phyloP scores from a whole-genome alignment of 768 basidiomycete species.

The Gautieria morchelliformis region DNA sequence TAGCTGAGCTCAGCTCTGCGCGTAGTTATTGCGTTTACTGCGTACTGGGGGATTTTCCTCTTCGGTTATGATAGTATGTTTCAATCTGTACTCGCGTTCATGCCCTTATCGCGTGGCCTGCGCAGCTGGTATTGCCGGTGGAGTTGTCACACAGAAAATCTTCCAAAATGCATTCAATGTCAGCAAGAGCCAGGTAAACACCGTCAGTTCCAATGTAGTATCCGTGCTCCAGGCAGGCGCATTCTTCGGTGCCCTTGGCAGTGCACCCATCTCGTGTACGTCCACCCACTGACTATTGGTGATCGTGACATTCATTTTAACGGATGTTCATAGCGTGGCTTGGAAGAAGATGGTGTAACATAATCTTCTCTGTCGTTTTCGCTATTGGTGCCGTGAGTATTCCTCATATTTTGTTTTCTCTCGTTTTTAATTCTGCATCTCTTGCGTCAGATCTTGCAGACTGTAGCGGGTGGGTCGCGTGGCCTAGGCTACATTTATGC shows the following conservation, averaged over 20 bases:
- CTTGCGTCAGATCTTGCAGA: constrained; percentile 51
- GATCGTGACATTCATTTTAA: too few relatives aligned
- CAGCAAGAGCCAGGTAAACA: constrained; percentile 17
- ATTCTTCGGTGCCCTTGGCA: constrained; percentile 77
- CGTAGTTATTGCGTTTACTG: constrained; percentile 62
- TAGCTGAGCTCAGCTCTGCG: background rate
- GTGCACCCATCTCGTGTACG: constrained; percentile 60
- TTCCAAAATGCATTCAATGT: constrained; percentile 60
- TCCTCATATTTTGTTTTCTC: background rate
- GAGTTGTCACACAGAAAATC: constrained; percentile 53
- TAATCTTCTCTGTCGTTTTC: constrained; percentile 56
- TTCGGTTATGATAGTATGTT: constrained; percentile 71
- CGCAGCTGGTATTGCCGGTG: constrained; percentile 48
- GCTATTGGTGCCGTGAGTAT: constrained; percentile 55
- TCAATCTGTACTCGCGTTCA: background rate
- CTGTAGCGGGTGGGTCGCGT: constrained; percentile 43
- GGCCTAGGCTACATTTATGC: constrained; percentile 66
- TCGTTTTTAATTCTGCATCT: constrained; percentile 6
- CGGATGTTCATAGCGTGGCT: constrained; percentile 35
- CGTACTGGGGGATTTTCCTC: constrained; percentile 72
- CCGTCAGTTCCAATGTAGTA: constrained; percentile 73
- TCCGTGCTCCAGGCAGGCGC: constrained; percentile 82
- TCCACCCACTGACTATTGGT: background rate
- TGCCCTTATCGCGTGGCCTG: constrained; percentile 11
- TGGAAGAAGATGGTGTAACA: constrained; percentile 57